phyloP scores from a whole-genome alignment of 2,329 filamentous ascomycete genomes.

The Aspergillus tanneri region DNA sequence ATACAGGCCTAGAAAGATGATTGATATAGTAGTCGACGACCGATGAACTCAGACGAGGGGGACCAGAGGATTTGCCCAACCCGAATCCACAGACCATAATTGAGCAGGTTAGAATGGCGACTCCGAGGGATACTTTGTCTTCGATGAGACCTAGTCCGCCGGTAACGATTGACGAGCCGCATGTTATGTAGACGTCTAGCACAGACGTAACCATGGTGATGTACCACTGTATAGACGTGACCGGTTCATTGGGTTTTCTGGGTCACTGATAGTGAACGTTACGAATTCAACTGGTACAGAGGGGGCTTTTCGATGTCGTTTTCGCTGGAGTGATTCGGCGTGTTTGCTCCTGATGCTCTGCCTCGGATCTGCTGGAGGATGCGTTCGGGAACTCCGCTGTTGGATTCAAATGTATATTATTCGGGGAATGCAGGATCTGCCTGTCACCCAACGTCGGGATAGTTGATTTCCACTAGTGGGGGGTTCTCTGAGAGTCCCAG shows the following conservation, averaged over 20 bases:
- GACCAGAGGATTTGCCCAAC: conserved; percentile 45
- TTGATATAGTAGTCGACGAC: conserved; percentile 34
- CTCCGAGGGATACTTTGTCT: conserved; percentile 65
- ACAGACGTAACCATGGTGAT: conserved; percentile 77
- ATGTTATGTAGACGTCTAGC: conserved; percentile 68
- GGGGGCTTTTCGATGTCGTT: conserved; percentile 28
- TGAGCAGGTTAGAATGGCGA: conserved; percentile 67
- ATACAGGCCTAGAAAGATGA: conserved; percentile 34
- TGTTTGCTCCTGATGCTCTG: neutral
- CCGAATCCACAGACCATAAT: conserved; percentile 75
- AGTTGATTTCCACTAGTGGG: conserved; percentile 30
- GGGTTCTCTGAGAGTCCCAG: conserved; percentile 24
- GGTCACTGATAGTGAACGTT: conserved; percentile 66
- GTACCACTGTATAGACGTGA: conserved; percentile 71
- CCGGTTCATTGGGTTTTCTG: conserved; percentile 79
- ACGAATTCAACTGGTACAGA: conserved; percentile 41
- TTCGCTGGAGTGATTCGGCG: neutral
- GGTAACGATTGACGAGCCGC: conserved; percentile 70
- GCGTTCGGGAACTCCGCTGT: conserved; percentile 13
- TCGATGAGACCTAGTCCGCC: conserved; percentile 66
- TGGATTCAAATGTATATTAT: conserved; percentile 16
- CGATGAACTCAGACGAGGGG: conserved; percentile 33
- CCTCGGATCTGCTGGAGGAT: conserved; percentile 14
- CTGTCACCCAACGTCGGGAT: conserved; percentile 24
- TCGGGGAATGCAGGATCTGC: conserved; percentile 15